Percentiles rank a stretch among this genome's conserved stretches.
Conservation (phyloP, 2,329 filamentous ascomycete species). For the Hymenoscyphus occultus region DNA sequence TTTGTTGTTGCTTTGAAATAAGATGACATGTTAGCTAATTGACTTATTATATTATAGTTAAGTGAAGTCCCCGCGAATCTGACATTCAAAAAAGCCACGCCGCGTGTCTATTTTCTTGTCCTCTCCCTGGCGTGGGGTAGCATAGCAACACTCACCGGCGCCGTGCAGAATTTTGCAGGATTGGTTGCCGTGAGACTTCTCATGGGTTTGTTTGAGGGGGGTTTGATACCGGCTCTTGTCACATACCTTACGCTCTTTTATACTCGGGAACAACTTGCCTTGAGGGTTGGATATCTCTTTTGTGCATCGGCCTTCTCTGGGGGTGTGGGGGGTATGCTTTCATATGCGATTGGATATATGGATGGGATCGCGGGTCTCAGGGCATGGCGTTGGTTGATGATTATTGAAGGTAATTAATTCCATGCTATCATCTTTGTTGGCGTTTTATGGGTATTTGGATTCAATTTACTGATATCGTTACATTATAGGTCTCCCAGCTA, state of each 20-base stretch:
- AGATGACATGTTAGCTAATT: too few species aligned
- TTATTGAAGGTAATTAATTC: neutral
- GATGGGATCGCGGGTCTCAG: slow-evolving; percentile 53
- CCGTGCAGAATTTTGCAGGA: slow-evolving; percentile 51
- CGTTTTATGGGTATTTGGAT: too few species aligned
- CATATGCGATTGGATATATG: slow-evolving; percentile 63
- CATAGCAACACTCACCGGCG: slow-evolving; percentile 51
- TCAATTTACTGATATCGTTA: too few species aligned
- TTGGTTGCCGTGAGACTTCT: slow-evolving; percentile 54
- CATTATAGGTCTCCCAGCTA: slow-evolving; percentile 42
- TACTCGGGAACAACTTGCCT: slow-evolving; percentile 56
- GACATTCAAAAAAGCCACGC: slow-evolving; percentile 45
- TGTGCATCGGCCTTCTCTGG: slow-evolving; percentile 59
- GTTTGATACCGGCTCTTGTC: slow-evolving; percentile 56
- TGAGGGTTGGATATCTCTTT: slow-evolving; percentile 63
- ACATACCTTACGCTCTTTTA: slow-evolving; percentile 64
- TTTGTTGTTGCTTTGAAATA: too few species aligned
- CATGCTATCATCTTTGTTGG: too few species aligned
- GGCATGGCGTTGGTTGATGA: slow-evolving; percentile 60
- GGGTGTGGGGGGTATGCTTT: slow-evolving; percentile 62
- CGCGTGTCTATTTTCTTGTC: slow-evolving; percentile 45
- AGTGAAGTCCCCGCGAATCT: slow-evolving; percentile 47
- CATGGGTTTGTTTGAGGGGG: slow-evolving; percentile 56
- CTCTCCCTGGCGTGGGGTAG: slow-evolving; percentile 50
- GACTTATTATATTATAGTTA: slow-evolving; percentile 15